These are phyloP conservation scores for Medicago truncatula DNA, from an alignment of 306 rosid genomes.

Conservation along the genomic window MtrunA17r5.0-ANR NC_053048.1:35069001-35069500, in stretches of 20 bases:
- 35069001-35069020: conserved; percentile 59
- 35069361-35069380: conserved; percentile 90
- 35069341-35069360: conserved; percentile 99
- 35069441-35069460: conserved; percentile 98
- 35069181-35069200: conserved; percentile 51
- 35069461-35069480: conserved; percentile 98
- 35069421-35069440: conserved; percentile 92
- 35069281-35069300: conserved; percentile 6
- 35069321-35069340: conserved; percentile 27
- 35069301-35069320: neutral
- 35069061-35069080: conserved; percentile 21
- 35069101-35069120: conserved; percentile 92
- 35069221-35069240: conserved; percentile 27
- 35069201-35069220: conserved; percentile 33
- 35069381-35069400: conserved; percentile 61
- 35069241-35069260: conserved; percentile 3
- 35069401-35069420: conserved; percentile 71
- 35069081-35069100: conserved; percentile 80
- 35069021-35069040: conserved; percentile 35
- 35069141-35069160: conserved; percentile 98
- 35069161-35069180: conserved; percentile 98
- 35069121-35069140: conserved; percentile 98
- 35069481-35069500: conserved; percentile 98
- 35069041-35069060: conserved; percentile 25
- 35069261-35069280: neutral